phyloP scores from a whole-genome alignment of 2,329 filamentous ascomycete species.

The Mycogone perniciosa region DNA sequence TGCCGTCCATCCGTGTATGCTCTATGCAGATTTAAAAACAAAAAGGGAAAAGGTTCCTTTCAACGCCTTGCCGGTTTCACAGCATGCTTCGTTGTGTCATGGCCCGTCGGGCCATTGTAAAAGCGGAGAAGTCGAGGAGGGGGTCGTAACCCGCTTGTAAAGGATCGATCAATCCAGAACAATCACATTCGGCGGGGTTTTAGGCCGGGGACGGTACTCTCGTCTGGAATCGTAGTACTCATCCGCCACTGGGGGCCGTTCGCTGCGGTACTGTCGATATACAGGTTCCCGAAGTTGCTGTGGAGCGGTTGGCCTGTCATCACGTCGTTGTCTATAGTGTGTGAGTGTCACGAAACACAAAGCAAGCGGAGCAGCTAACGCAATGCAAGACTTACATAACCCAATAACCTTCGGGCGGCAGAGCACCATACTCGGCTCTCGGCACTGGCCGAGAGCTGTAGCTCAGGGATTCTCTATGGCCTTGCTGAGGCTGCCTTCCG shows the following conservation, averaged over 20 bases:
- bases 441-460: slow-evolving; percentile 14
- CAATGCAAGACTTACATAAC: slow-evolving; percentile 19
- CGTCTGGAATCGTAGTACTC: slow-evolving; percentile 14
- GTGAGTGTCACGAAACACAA: slow-evolving; percentile 13
- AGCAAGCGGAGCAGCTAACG: background rate
- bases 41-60: background rate
- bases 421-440: slow-evolving; percentile 7
- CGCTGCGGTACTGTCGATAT: slow-evolving; percentile 16
- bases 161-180: slow-evolving; percentile 9
- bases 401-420: slow-evolving; percentile 16
- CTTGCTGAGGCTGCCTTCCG: slow-evolving; percentile 10
- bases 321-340: slow-evolving; percentile 11
- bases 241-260: slow-evolving; percentile 5
- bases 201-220: slow-evolving; percentile 9
- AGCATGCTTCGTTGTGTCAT: background rate
- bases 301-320: slow-evolving; percentile 1
- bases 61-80: background rate
- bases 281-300: slow-evolving; percentile 10
- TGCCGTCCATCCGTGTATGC: too few relatives aligned
- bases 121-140: background rate
- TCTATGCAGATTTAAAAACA: background rate
- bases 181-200: slow-evolving; percentile 3
- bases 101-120: background rate
- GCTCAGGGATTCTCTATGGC: slow-evolving; percentile 10
- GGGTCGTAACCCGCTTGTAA: background rate